Evolutionary conservation across 176 grass and related monocot genomes (phyloP).

Genomic region (Poa pratensis): DNA sequence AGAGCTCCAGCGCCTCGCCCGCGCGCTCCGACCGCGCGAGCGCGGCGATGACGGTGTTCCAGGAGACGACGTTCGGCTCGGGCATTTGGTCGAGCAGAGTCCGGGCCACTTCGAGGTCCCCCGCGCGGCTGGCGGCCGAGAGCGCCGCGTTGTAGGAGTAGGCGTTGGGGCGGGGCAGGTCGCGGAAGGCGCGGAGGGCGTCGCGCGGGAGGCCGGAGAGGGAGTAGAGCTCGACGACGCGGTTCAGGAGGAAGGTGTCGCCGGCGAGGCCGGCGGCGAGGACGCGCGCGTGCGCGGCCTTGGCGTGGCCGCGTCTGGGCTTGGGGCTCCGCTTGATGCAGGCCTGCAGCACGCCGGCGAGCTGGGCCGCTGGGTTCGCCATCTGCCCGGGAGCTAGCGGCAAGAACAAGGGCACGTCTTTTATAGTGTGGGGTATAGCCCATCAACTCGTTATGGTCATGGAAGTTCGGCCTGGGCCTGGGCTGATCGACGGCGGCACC

Average conservation of each 20-base stretch:
- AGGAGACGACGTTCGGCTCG: conserved; percentile 66
- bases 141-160: conserved; percentile 82
- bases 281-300: conserved; percentile 68
- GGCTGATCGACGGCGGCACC: no score
- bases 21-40: conserved; percentile 47
- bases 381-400: background rate
- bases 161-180: conserved; percentile 61
- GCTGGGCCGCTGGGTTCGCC: conserved; percentile 46
- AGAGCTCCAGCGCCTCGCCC: conserved; percentile 59
- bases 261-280: conserved; percentile 62
- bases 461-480: background rate
- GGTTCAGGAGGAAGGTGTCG: conserved; percentile 87
- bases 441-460: background rate
- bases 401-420: background rate
- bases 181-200: conserved; percentile 59
- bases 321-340: conserved; percentile 55
- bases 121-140: conserved; percentile 51
- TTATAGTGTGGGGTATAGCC: conserved; percentile 25
- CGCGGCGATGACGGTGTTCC: conserved; percentile 76
- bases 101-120: conserved; percentile 55
- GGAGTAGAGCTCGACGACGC: conserved; percentile 89
- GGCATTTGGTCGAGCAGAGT: conserved; percentile 80
- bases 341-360: conserved; percentile 43
- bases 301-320: conserved; percentile 42
- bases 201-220: conserved; percentile 57